Base-by-base conservation (phyloP, 495 filamentous ascomycete genomes). In the Aspergillus bridgeri region DNA sequence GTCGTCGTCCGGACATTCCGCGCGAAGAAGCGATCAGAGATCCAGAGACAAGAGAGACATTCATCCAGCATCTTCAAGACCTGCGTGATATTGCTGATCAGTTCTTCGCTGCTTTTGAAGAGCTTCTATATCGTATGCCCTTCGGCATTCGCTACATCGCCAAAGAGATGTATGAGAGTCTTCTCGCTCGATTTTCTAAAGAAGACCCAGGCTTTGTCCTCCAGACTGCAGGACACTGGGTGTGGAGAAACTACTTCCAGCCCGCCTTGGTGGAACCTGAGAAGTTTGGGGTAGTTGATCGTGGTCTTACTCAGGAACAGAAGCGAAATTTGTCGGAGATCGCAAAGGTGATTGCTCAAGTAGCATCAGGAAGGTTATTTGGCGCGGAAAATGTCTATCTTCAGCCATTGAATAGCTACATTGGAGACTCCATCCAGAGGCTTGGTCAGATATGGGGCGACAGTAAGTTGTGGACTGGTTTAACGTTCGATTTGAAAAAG, bases 331-430 rank as follows among this genome's bases (percentile, higher is more conserved):
- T 99, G 8, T 83, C 85, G 4, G 91, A 97, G 72, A 90, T 98
- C 9, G 85, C 88, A 29, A 97, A 97, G 72, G 88, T 99, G 3
- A 77, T 99, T 9, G 81, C 89, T 43, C 94, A 98, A 73, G 83
- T 96, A 25, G 86, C 89, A 5, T 85, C 86, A 15, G 94, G 94
- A 24, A 84, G 89, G 55, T 81, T 90, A 20, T 99, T 99, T 70
- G 91, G 92, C 19, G 87, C 89, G 2, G 95, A 97, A 50, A 96
- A 97, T 65, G 86, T 98, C 53, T 98, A 96, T 66, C 85, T 99
- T 2, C 92, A 96, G 63, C 94, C 94, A 19, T 78, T 99, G 15
- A 98, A 98, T 63, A 87, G 81, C 38, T 97, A 96, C 63, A 80
- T 99, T 38, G 84, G 84, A 22, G 91, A 96, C 48, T 89, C 92